Percentiles rank a stretch among this genome's conserved stretches.
phyloP scores from a whole-genome alignment of 495 filamentous ascomycete genomes.

The Penicillium canescens region DNA sequence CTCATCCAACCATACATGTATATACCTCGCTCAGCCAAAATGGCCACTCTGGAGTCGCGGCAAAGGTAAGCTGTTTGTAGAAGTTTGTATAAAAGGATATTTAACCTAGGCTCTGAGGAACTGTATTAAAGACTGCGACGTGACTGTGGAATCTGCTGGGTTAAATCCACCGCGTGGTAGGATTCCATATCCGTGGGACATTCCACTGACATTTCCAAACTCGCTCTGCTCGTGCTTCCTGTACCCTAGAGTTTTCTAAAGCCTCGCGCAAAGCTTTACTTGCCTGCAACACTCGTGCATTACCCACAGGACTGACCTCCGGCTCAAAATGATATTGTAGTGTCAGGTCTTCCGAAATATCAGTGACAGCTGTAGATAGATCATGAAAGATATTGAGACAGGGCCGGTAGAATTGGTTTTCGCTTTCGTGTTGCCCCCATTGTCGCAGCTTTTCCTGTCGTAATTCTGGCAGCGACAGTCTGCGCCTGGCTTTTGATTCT shows the following conservation, averaged over 20 bases:
- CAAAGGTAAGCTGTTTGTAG: too few species aligned
- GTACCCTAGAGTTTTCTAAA: background rate
- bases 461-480: constrained; percentile 1
- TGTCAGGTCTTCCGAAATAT: background rate
- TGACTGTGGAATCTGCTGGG: background rate
- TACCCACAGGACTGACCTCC: background rate
- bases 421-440: constrained; percentile 4
- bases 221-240: background rate
- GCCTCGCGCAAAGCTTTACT: background rate
- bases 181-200: background rate
- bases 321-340: constrained; percentile 4
- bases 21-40: too few species aligned
- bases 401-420: constrained; percentile 12
- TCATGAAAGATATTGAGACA: constrained; percentile 4
- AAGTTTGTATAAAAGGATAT: too few species aligned
- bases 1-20: too few species aligned
- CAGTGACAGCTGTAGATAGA: background rate
- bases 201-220: constrained; percentile 1
- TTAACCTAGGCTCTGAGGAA: too few species aligned
- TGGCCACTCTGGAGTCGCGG: too few species aligned
- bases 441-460: constrained; percentile 5
- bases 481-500: background rate
- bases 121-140: too few species aligned
- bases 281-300: background rate
- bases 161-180: background rate